Evolutionary conservation across 495 filamentous ascomycete genomes (phyloP).

Genomic region (Oidiodendron maius): DNA sequence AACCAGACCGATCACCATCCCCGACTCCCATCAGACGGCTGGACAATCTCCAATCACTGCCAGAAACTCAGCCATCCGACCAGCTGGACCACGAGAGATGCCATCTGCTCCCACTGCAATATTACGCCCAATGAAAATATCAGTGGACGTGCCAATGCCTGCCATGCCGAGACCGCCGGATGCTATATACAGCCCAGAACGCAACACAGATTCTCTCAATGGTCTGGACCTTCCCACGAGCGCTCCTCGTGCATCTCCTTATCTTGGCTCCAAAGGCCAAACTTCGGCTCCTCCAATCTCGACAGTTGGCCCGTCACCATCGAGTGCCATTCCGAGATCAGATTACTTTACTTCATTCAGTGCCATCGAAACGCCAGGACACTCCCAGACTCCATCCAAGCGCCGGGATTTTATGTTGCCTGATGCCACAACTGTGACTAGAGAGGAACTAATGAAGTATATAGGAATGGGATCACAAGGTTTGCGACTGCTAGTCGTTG

Average conservation of each 20-base stretch:
- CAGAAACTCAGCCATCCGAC: slow-evolving; percentile 24
- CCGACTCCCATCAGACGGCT: slow-evolving; percentile 3
- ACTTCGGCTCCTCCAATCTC: slow-evolving; percentile 34
- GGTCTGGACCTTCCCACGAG: slow-evolving; percentile 44
- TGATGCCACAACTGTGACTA: slow-evolving; percentile 55
- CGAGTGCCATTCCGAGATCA: slow-evolving; percentile 6
- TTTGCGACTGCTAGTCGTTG: slow-evolving; percentile 70
- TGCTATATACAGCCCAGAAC: slow-evolving; percentile 77
- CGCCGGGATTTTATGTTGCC: slow-evolving; percentile 35
- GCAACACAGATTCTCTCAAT: slow-evolving; percentile 36
- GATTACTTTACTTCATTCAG: slow-evolving; percentile 31
- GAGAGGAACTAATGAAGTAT: slow-evolving; percentile 58
- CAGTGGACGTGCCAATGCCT: slow-evolving; percentile 42
- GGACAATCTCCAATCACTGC: neutral
- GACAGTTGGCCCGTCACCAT: slow-evolving; percentile 18
- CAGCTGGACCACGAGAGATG: slow-evolving; percentile 52
- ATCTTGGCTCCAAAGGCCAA: slow-evolving; percentile 38
- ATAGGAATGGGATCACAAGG: slow-evolving; percentile 37
- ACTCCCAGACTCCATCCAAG: slow-evolving; percentile 21
- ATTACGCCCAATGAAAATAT: slow-evolving; percentile 24
- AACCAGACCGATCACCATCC: slow-evolving; percentile 28
- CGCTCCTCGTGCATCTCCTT: slow-evolving; percentile 40
- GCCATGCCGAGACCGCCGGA: slow-evolving; percentile 71
- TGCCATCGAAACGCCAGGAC: slow-evolving; percentile 15
- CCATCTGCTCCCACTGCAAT: slow-evolving; percentile 36